phyloP scores from a whole-genome alignment of 1,284 basidiomycete species.

The Ceratobasidium sp. region DNA sequence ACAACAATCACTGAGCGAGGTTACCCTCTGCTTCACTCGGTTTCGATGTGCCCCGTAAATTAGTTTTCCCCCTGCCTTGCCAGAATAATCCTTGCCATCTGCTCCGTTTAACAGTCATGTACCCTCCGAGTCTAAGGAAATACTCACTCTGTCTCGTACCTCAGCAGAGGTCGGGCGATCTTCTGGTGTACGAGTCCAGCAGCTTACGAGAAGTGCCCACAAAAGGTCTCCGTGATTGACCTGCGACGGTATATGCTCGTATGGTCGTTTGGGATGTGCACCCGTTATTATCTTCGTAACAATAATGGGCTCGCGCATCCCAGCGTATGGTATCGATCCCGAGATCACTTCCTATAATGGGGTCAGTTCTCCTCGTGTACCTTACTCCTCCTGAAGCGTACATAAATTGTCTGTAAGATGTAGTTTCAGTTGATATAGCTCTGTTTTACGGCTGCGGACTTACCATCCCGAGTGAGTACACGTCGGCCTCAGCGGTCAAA shows the following conservation, averaged over 20 bases:
- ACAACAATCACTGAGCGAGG: no score
- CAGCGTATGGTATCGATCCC: background rate
- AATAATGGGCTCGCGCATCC: background rate
- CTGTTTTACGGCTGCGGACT: background rate
- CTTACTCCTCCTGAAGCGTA: background rate
- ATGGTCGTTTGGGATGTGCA: background rate
- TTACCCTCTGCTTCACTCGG: no score
- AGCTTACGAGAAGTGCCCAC: background rate
- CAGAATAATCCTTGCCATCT: no score
- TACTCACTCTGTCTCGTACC: no score
- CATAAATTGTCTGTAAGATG: background rate
- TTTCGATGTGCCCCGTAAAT: no score
- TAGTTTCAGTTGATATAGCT: background rate
- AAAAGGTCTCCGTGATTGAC: background rate
- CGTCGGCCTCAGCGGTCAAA: background rate
- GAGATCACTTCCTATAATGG: background rate
- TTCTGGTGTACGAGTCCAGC: background rate
- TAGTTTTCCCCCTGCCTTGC: no score
- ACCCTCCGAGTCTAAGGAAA: no score
- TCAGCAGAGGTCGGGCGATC: background rate
- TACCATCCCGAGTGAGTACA: no score
- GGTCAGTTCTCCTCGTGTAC: no score
- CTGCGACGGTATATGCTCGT: background rate
- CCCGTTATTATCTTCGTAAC: background rate
- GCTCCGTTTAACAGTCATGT: no score